These are phyloP conservation scores for Crithidia acanthocephali DNA, from an alignment of 208 protist species.

Conservation along the genomic window DNA sequence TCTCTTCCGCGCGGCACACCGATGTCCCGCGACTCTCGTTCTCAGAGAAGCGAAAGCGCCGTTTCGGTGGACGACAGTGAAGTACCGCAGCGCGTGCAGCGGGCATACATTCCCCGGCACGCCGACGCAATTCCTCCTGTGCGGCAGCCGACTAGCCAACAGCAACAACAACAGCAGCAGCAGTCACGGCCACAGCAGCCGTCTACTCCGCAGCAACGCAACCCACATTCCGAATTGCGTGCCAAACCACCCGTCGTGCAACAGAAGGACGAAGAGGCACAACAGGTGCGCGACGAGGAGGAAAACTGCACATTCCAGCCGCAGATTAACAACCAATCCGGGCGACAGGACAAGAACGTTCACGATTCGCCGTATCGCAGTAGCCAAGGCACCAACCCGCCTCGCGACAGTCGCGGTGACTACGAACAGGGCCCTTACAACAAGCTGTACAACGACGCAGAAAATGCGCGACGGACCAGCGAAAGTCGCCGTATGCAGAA, in stretches of 20 bases:
- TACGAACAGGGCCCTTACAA: slow-evolving; percentile 17
- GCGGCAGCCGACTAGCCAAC: not conserved
- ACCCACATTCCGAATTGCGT: not conserved
- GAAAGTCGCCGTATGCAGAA: slow-evolving; percentile 9
- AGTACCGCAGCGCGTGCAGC: not conserved
- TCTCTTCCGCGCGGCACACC: not conserved
- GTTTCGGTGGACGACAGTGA: not conserved
- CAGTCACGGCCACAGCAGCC: not conserved
- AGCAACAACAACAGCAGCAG: not conserved
- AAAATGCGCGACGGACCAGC: not conserved
- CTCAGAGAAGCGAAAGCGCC: slow-evolving; percentile 3
- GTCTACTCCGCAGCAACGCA: not conserved
- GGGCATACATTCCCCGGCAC: not conserved
- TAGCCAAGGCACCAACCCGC: slow-evolving; percentile 4
- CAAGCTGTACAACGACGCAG: slow-evolving; percentile 28
- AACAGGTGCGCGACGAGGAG: slow-evolving; percentile 27
- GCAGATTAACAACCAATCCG: slow-evolving; percentile 24
- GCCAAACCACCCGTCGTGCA: not conserved
- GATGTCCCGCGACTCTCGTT: slow-evolving; percentile 4
- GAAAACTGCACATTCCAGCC: slow-evolving; percentile 56
- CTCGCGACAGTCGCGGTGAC: slow-evolving; percentile 13
- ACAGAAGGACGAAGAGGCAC: slow-evolving; percentile 2
- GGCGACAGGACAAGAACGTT: not conserved
- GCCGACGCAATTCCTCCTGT: slow-evolving; percentile 1
- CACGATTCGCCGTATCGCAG: not conserved